These are phyloP conservation scores for Dendrobium nobile DNA, from an alignment of 106 monocot genomes.

Conservation along the genomic window DNA sequence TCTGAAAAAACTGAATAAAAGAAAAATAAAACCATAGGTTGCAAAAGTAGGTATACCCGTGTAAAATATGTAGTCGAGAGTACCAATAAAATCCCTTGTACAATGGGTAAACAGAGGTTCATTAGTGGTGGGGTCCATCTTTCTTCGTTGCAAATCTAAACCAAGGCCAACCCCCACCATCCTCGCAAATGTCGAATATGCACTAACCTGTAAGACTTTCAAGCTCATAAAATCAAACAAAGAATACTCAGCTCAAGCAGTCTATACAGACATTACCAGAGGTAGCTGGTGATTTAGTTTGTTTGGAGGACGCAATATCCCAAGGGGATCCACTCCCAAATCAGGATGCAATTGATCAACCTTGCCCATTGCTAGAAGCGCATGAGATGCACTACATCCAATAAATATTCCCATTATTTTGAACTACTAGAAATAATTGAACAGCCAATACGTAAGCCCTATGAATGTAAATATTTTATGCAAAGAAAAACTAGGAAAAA, in stretches of 20 bases:
- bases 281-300: conserved; percentile 82
- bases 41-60: conserved; percentile 38
- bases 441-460: background rate
- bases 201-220: conserved; percentile 60
- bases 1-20: too few species aligned
- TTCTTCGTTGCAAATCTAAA: conserved; percentile 60
- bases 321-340: conserved; percentile 68
- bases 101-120: conserved; percentile 94
- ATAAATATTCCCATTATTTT: background rate
- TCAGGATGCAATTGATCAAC: conserved; percentile 84
- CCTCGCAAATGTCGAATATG: conserved; percentile 85
- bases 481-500: background rate
- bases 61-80: conserved; percentile 96
- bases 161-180: conserved; percentile 26
- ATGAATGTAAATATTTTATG: background rate
- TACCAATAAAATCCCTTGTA: conserved; percentile 82
- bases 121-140: conserved; percentile 66
- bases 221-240: background rate
- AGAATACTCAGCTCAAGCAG: background rate
- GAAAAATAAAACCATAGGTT: too few species aligned
- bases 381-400: conserved; percentile 70
- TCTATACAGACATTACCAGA: conserved; percentile 41
- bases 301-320: conserved; percentile 57
- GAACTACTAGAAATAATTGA: background rate
- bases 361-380: conserved; percentile 82